Evolutionary conservation across 768 basidiomycete species (phyloP).

Genomic region (Boletales sp.): DNA sequence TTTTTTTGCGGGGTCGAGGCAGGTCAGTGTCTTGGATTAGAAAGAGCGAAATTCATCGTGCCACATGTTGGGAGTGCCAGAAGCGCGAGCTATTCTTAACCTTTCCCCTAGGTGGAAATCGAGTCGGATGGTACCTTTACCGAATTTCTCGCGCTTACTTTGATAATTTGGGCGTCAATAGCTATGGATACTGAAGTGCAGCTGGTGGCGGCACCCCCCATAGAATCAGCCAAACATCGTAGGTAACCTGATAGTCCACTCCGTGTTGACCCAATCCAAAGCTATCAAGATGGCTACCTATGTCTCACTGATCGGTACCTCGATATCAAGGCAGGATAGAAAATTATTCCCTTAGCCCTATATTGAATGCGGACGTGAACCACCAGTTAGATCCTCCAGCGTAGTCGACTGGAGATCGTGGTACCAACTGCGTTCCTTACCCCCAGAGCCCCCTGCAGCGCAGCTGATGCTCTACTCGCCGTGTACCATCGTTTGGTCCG

Average conservation of each 20-base stretch:
- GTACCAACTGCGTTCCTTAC: slow-evolving; percentile 43
- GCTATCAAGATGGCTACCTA: slow-evolving; percentile 32
- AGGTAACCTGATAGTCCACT: slow-evolving; percentile 3
- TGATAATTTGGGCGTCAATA: slow-evolving; percentile 36
- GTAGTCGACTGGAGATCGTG: slow-evolving; percentile 42
- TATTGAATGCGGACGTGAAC: slow-evolving; percentile 27
- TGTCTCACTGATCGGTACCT: slow-evolving; percentile 30
- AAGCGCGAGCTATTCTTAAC: slow-evolving; percentile 32
- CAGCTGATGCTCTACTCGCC: slow-evolving; percentile 42
- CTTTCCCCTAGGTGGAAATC: slow-evolving; percentile 42
- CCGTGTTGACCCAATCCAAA: slow-evolving; percentile 8
- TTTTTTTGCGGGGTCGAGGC: slow-evolving; percentile 34
- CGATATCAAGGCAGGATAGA: slow-evolving; percentile 36
- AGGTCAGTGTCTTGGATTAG: slow-evolving; percentile 1
- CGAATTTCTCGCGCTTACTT: slow-evolving; percentile 32
- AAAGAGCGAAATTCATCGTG: slow-evolving; percentile 17
- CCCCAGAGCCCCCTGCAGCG: slow-evolving; percentile 40
- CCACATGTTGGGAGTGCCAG: slow-evolving; percentile 35
- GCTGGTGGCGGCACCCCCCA: slow-evolving; percentile 35
- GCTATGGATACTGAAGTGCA: slow-evolving; percentile 41
- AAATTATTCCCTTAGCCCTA: slow-evolving; percentile 33
- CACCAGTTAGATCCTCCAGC: slow-evolving; percentile 23
- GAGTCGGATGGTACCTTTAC: slow-evolving; percentile 41
- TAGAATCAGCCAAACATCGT: slow-evolving; percentile 16
- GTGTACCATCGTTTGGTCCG: slow-evolving; percentile 37